Conservation (phyloP, 768 basidiomycete genomes). For the Suillus lakei region DNA sequence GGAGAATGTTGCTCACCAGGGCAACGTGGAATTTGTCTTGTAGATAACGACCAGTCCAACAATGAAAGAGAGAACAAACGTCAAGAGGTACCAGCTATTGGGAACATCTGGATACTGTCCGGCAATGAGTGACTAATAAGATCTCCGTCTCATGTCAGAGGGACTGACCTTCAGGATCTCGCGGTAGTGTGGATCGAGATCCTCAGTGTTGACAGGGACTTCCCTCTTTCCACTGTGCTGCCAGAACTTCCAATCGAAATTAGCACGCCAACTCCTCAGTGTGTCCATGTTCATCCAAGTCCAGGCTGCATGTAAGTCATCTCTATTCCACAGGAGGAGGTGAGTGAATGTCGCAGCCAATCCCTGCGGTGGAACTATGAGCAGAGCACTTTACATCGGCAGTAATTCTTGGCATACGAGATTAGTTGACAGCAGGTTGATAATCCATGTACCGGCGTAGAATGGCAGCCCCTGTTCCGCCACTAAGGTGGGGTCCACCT, state of each 20-base stretch:
- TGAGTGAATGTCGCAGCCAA: constrained; percentile 57
- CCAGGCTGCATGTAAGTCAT: constrained; percentile 53
- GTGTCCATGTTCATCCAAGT: constrained; percentile 43
- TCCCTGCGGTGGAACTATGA: constrained; percentile 44
- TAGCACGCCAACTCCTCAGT: constrained; percentile 35
- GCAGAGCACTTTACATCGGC: neutral
- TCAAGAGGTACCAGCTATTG: constrained; percentile 37
- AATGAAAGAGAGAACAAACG: constrained; percentile 38
- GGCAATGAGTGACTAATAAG: neutral
- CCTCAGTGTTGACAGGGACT: constrained; percentile 40
- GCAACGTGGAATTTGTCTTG: constrained; percentile 55
- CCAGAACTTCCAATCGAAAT: constrained; percentile 47
- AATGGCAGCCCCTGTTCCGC: constrained; percentile 43
- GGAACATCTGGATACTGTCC: constrained; percentile 39
- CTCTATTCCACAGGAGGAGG: constrained; percentile 56
- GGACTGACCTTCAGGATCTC: constrained; percentile 49
- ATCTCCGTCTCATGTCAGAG: constrained; percentile 20
- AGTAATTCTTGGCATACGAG: neutral
- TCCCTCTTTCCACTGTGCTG: constrained; percentile 19
- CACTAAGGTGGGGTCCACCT: constrained; percentile 53
- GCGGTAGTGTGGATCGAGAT: constrained; percentile 58
- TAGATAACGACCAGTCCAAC: constrained; percentile 62
- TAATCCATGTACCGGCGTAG: constrained; percentile 33
- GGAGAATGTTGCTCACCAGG: constrained; percentile 46
- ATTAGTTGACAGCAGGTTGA: constrained; percentile 23